These are phyloP conservation scores for Nannochloris sp. DNA, from an alignment of 139 green algal genomes.

Conservation along the genomic window DNA sequence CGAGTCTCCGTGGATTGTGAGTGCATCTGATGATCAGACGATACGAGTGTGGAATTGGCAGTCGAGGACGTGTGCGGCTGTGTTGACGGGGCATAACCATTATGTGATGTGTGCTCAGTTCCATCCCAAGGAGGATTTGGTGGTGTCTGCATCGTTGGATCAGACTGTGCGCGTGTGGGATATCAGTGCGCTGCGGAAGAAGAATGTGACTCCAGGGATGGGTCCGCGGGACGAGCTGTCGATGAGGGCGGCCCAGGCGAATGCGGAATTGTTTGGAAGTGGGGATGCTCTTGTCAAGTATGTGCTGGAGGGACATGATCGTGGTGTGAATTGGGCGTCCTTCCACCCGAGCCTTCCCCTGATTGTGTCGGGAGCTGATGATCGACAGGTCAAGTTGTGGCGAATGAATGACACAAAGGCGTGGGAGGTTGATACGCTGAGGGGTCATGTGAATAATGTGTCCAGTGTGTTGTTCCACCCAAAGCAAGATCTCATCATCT, in stretches of 20 bases:
- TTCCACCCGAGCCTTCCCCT: conserved; percentile 97
- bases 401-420: conserved; percentile 99
- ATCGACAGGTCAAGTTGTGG: conserved; percentile 98
- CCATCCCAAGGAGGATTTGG: conserved; percentile 92
- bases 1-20: conserved; percentile 97
- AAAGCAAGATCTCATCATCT: conserved; percentile 95
- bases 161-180: conserved; percentile 99
- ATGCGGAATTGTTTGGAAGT: conserved; percentile 93
- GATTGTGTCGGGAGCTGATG: conserved; percentile 98
- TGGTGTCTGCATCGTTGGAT: conserved; percentile 80
- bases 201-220: conserved; percentile 58
- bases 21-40: conserved; percentile 95
- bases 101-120: conserved; percentile 99
- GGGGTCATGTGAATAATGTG: conserved; percentile 99
- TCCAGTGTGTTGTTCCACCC: conserved; percentile 99
- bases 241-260: conserved; percentile 76
- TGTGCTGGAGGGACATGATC: conserved; percentile 97
- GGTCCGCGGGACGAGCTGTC: conserved; percentile 58
- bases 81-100: conserved; percentile 99
- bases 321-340: conserved; percentile 96
- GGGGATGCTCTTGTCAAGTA: conserved; percentile 98
- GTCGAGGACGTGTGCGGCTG: conserved; percentile 84
- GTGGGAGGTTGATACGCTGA: conserved; percentile 98
- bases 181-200: conserved; percentile 92
- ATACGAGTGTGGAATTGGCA: conserved; percentile 99